Conservation (phyloP, 2,329 filamentous ascomycete genomes). For the Penicillium griseofulvum region DNA sequence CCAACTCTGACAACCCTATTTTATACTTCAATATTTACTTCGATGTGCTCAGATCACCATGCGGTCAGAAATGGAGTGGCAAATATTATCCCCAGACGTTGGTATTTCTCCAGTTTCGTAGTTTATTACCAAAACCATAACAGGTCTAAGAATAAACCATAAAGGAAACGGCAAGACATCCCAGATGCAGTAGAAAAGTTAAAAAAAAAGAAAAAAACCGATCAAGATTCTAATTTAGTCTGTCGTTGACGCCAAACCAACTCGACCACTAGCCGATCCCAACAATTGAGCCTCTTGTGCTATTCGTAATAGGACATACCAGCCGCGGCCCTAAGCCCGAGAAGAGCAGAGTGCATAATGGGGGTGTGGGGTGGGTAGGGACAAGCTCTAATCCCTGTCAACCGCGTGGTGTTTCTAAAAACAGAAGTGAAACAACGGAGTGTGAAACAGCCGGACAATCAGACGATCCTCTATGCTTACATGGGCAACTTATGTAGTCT, state of each 20-base stretch:
- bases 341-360: neutral
- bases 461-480: neutral
- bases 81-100: neutral
- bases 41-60: slow-evolving; percentile 2
- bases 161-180: neutral
- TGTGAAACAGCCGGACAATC: neutral
- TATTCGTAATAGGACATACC: neutral
- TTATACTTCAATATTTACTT: neutral
- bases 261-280: neutral
- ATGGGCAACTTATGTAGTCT: neutral
- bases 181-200: neutral
- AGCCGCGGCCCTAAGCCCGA: slow-evolving; percentile 4
- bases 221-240: neutral
- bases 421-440: neutral
- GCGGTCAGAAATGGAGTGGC: slow-evolving; percentile 1
- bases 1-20: neutral
- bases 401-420: slow-evolving; percentile 17
- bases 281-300: neutral
- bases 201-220: neutral
- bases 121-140: neutral
- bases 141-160: neutral
- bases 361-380: neutral
- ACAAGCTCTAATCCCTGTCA: slow-evolving; percentile 3
- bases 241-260: neutral
- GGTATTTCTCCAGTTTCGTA: neutral